Base-by-base conservation (phyloP, 257 asterid genomes). In the Verbascum thapsus region DNA sequence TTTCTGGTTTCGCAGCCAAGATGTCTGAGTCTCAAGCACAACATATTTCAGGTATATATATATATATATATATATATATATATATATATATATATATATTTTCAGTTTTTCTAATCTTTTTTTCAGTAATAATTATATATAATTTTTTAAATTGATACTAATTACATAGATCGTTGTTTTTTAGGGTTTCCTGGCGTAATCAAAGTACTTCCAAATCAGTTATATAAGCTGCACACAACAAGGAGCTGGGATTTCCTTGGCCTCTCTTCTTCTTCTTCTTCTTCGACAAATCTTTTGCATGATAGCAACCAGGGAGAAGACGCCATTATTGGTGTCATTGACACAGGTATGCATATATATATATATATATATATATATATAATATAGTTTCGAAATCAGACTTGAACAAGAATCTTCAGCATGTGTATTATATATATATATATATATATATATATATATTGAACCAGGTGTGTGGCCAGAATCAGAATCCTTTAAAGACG, bases 1-100 rank as follows among this genome's bases (percentile, higher is more conserved):
- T 81, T 47, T 77, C 86, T 11, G 86, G 79, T 63, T 77, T 80
- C 26, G 83, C 86, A 0, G 86, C 77, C 39, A 77, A 48, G 77
- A 62, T 77, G 72, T 74, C 75, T 0, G 13, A 41, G 26, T 66
- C 76, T 13, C 83, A 77, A 41, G 83, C 81, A n/a, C 53, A 50
- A 70, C 43, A 44, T 44, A 8, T 72, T 66, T 42, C 62, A 55
- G 80, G 83, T 77, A 42, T n/a, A n/a, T n/a, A n/a, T n/a, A n/a
- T n/a, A n/a, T n/a, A n/a, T n/a, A n/a, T n/a, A n/a, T n/a, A n/a
- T n/a, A n/a, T n/a, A n/a, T n/a, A n/a, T n/a, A n/a, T n/a, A n/a
- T n/a, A n/a, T n/a, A n/a, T n/a, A n/a, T n/a, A n/a, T n/a, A n/a
- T n/a, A n/a, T n/a, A n/a, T n/a, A n/a, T n/a, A n/a, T n/a, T n/a